Evolutionary conservation across 495 filamentous ascomycete species (phyloP).

Genomic region (Staphylotrichum longicolle): DNA sequence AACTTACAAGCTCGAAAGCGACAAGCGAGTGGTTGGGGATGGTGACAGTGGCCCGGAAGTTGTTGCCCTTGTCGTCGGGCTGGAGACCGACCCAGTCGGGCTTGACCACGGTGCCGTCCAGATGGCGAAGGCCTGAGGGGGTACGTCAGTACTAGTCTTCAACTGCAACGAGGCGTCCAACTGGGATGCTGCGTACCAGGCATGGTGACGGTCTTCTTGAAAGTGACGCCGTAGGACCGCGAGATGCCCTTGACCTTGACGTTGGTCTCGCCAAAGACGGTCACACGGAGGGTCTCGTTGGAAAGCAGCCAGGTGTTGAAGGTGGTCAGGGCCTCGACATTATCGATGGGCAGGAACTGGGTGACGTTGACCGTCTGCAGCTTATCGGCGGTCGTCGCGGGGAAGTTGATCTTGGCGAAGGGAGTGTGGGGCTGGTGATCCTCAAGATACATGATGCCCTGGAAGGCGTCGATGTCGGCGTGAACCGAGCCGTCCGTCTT

Average conservation of each 20-base stretch:
- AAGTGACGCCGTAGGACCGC: slow-evolving; percentile 38
- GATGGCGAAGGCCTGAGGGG: slow-evolving; percentile 42
- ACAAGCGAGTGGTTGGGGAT: slow-evolving; percentile 72
- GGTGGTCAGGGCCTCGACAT: slow-evolving; percentile 57
- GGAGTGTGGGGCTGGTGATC: slow-evolving; percentile 55
- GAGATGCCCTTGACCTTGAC: slow-evolving; percentile 42
- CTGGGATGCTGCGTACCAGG: slow-evolving; percentile 27
- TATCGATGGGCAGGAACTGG: slow-evolving; percentile 53
- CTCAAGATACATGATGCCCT: slow-evolving; percentile 50
- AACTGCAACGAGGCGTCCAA: background rate
- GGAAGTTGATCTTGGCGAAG: slow-evolving; percentile 52
- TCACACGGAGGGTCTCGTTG: slow-evolving; percentile 40
- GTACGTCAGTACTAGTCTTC: slow-evolving; percentile 8
- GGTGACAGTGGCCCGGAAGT: slow-evolving; percentile 60
- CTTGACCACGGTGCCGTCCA: slow-evolving; percentile 58
- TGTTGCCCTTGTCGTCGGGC: slow-evolving; percentile 47
- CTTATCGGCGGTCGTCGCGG: slow-evolving; percentile 52
- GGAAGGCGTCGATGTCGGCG: slow-evolving; percentile 43
- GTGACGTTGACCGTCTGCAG: slow-evolving; percentile 57
- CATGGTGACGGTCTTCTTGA: slow-evolving; percentile 44
- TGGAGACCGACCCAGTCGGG: slow-evolving; percentile 48
- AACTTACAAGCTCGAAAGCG: slow-evolving; percentile 60
- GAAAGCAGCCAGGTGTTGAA: slow-evolving; percentile 56
- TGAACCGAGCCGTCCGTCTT: slow-evolving; percentile 52
- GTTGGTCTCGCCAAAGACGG: slow-evolving; percentile 41